Conservation (phyloP, 2,329 filamentous ascomycete species). For the Trichophyton schoenleinii region DNA sequence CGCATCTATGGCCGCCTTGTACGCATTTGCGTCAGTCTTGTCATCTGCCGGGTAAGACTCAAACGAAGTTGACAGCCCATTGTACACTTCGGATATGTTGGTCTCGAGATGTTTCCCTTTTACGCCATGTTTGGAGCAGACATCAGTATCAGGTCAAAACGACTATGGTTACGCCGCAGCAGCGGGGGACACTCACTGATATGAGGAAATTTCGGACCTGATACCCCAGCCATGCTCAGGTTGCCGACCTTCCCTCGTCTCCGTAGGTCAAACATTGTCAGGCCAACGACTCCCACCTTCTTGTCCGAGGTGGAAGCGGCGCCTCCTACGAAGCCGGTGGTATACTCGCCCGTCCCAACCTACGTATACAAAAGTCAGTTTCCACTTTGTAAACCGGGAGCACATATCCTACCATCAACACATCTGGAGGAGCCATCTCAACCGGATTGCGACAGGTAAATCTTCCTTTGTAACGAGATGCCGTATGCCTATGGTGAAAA, state of each 20-base stretch:
- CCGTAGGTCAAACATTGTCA: slow-evolving; percentile 80
- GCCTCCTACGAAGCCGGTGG: slow-evolving; percentile 80
- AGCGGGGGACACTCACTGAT: slow-evolving; percentile 51
- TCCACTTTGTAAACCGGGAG: neutral
- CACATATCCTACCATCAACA: slow-evolving; percentile 48
- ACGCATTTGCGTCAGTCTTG: slow-evolving; percentile 60
- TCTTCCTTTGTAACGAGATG: neutral
- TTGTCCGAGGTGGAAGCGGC: slow-evolving; percentile 81
- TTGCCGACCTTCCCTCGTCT: slow-evolving; percentile 77
- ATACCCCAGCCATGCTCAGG: slow-evolving; percentile 80
- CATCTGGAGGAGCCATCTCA: slow-evolving; percentile 41
- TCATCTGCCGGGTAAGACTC: slow-evolving; percentile 68
- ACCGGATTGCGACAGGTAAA: neutral
- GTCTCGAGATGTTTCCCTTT: slow-evolving; percentile 67
- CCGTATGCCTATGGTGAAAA: neutral
- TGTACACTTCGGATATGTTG: slow-evolving; percentile 82
- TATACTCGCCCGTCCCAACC: slow-evolving; percentile 93
- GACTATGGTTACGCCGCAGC: neutral
- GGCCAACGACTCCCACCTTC: slow-evolving; percentile 84
- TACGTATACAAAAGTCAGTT: slow-evolving; percentile 20
- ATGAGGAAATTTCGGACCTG: slow-evolving; percentile 78
- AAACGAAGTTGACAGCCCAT: slow-evolving; percentile 76
- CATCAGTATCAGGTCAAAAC: neutral
- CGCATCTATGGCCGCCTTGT: slow-evolving; percentile 78
- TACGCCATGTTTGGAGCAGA: neutral